Base-by-base conservation (phyloP, 352 stramenopile species). In the Globisporangium nunn region DNA sequence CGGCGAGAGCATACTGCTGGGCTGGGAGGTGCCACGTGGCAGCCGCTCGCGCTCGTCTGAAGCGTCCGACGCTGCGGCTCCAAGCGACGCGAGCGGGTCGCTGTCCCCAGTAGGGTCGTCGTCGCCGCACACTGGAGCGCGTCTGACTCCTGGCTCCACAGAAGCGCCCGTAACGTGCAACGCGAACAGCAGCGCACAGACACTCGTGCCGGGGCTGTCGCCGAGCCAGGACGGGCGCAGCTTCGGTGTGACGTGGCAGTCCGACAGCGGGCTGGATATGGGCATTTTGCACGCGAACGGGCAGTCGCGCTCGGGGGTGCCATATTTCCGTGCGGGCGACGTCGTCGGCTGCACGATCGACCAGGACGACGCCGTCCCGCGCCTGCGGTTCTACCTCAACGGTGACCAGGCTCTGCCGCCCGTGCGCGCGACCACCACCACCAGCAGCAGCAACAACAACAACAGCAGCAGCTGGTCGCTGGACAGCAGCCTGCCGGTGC, bases 181-280 rank as follows among this genome's bases (percentile, higher is more conserved):
- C 31, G n/a, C 6, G 55, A 2, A 33, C 10, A 62, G 8, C 31
- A 37, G 31, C 31, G n/a, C 6, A 55, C 4, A 33, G 11, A 62
- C 63, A 11, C 53, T 86, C 29, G 71, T 92, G 0, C 81, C 81
- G 29, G 81, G 81, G 1, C 62, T 92, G n/a, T 75, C 74, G 6
- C 65, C 81, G 3, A 69, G 69, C 43, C 46, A 74, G 0, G 79
- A 92, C 17, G 76, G 72, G 4, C 59, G 64, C 10, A 85, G 74
- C 61, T 92, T 77, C 50, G 81, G 81, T 5, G 75, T 88, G 45
- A 87, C 78, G 28, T 92, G 79, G 79, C 75, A 90, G 50, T 83
- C 78, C 6, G 78, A 92, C 54, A 76, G 75, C 29, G 76, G 79
- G 4, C 70, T 88, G 1, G 79, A 88, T 49, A 84, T 92, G 68